Evolutionary conservation across 2,329 filamentous ascomycete species (phyloP), one percentile per base, ranked within the genome.

Genomic region (Phialemoniopsis sp.): DNA sequence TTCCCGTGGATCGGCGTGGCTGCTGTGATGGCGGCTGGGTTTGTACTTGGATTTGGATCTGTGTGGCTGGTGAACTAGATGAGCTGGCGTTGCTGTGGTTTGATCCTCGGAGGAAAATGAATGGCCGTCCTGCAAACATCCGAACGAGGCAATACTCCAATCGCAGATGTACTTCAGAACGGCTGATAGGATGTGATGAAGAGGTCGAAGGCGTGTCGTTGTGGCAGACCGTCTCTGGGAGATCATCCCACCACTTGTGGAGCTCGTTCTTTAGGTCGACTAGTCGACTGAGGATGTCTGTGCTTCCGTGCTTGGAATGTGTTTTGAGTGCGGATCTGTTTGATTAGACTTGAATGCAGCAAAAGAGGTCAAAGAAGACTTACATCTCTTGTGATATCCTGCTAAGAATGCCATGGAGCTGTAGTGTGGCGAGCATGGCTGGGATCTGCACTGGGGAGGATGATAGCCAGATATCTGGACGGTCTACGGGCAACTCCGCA

Each of bases 51-150:
- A 10, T 6, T 10, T 26, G 21, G 21, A 26, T 26, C 26, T 26
- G 21, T 26, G 21, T 26, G 21, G 21, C 21, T 26, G 21, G 21
- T 10, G 21, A 26, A 10, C 21, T 26, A 10, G 21, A 26, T 10
- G 21, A 6, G 21, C 21, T 26, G 21, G 21, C 6, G 21, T 26
- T 26, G 21, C 21, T 26, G 6, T 26, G 21, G 21, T 6, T 26
- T 6, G 21, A 10, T 6, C 6, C 21, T 6, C 21, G 21, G 41
- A 57, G 61, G 44, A 76, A 70, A 15, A 77, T 65, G 46, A 78
- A 77, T 3, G 70, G 70, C 3, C 73, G 66, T 13, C 73, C 73
- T 37, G 73, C 64, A 42, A 74, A 77, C 49, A 77, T 71, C 32
- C 72, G 63, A 4, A 72, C 63, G 32, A 76, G 59, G 47, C 71